These are phyloP conservation scores for Hemisphaericaspora nanyangensis DNA, from an alignment of 805 yeast genomes.

Conservation along the genomic window DNA sequence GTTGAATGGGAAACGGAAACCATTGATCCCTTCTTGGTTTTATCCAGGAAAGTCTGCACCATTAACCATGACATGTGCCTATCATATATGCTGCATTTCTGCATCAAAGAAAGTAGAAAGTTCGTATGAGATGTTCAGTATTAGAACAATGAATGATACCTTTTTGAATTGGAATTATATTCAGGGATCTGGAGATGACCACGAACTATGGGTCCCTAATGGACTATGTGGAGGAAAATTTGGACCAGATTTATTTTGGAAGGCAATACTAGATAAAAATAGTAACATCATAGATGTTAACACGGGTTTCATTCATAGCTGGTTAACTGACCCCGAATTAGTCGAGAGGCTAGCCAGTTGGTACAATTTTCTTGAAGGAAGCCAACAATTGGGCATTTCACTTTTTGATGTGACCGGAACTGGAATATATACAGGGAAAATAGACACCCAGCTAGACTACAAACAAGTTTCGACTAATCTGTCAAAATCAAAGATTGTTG, in stretches of 20 bases:
- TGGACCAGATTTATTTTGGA: conserved; percentile 58
- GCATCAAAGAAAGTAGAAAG: conserved; percentile 45
- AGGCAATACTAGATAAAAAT: not conserved
- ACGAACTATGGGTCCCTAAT: conserved; percentile 67
- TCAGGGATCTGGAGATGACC: conserved; percentile 95
- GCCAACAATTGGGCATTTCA: not conserved
- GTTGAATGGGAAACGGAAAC: conserved; percentile 30
- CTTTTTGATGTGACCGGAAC: conserved; percentile 15
- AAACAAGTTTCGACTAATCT: conserved; percentile 4
- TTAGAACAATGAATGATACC: conserved; percentile 4
- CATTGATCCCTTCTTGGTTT: conserved; percentile 67
- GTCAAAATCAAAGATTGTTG: conserved; percentile 14
- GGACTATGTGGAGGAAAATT: conserved; percentile 43
- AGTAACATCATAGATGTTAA: conserved; percentile 16
- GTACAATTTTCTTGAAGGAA: conserved; percentile 2
- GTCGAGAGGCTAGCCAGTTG: conserved; percentile 13
- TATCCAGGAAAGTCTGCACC: conserved; percentile 45
- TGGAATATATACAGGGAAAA: conserved; percentile 24
- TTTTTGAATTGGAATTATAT: conserved; percentile 46
- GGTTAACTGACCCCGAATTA: conserved; percentile 23
- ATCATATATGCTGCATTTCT: conserved; percentile 46
- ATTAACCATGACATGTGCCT: conserved; percentile 2
- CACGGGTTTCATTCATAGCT: conserved; percentile 17
- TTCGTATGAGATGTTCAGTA: conserved; percentile 1
- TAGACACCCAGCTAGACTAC: conserved; percentile 14